Base-by-base conservation (phyloP, 805 yeast species). In the Wilhelminamyces savonicus region DNA sequence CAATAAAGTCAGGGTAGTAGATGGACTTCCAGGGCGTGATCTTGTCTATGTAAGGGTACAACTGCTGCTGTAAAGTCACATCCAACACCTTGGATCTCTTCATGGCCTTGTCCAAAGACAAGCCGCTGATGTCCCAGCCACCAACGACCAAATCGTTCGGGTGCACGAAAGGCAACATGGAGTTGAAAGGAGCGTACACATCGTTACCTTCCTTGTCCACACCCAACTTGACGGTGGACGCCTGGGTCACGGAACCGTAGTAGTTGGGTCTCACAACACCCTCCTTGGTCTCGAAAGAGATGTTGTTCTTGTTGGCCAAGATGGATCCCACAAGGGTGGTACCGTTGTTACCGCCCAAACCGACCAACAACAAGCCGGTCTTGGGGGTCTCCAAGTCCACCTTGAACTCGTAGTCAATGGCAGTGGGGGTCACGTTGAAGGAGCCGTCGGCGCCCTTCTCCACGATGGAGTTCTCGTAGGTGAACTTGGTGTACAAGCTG, bases 291-390 rank as follows among this genome's bases (percentile, higher is more conserved):
- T 83, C 77, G 66, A 88, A 88, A 29, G 74, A 59, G 40, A 88
- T 56, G 39, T 82, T 71, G 55, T 83, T 71, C 49, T 80, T 85
- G 69, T 88, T 88, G 36, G 97, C 95, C 42, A 82, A 73, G 29
- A 79, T 69, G 7, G 96, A 80, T 26, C 90, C 87, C 31, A 87
- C 75, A 41, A 90, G 70, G 10, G 97, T 88, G 35, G 96, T 73
- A 59, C 97, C 97, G 53, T 88, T 88, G 70, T 88, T 88, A 60
- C 97, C 97, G 46, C 97, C 97, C 43, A 88, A 70, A 45, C 97
- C 97, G 21, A 88, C 97, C 39, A 90, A 70, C 76, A 88, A 61
- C 40, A 88, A 67, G 46, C 97, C 97, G 28, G 86, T 72, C 59
- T 81, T 86, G 46, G 95, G 95, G 25, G 79, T 76, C 34, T 69